These are phyloP conservation scores for Vitis rupestris DNA, from an alignment of 164 flowering plant species.

Conservation along the genomic window DNA sequence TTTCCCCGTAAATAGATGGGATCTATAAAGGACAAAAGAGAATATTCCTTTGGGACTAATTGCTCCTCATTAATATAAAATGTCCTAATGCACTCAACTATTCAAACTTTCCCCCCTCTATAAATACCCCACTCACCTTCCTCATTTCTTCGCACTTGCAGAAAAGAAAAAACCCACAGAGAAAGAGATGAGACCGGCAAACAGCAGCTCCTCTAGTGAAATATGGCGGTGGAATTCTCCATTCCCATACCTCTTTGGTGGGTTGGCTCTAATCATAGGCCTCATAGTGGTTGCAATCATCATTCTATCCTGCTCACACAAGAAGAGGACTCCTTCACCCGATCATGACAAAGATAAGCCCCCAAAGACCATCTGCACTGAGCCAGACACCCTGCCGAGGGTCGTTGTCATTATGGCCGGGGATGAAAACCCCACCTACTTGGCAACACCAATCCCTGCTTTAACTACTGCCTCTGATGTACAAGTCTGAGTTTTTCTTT, in stretches of 20 bases:
- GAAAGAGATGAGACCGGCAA: constrained; percentile 22
- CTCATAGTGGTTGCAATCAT: neutral
- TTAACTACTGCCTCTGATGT: no score
- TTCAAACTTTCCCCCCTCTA: constrained; percentile 1
- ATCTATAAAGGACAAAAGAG: constrained; percentile 4
- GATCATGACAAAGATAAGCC: no score
- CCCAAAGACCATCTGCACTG: no score
- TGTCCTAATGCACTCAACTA: neutral
- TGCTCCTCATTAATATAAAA: neutral
- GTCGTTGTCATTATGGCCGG: no score
- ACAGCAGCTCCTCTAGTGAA: neutral
- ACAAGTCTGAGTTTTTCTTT: no score
- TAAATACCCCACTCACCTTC: constrained; percentile 7
- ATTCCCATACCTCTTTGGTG: constrained; percentile 38
- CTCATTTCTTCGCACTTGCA: constrained; percentile 5
- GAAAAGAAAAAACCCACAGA: constrained; percentile 10
- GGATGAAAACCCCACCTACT: no score
- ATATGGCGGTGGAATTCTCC: constrained; percentile 41
- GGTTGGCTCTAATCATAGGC: constrained; percentile 23
- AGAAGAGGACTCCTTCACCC: no score
- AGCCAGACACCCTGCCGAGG: no score
- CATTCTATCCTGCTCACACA: no score
- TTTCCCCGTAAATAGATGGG: neutral
- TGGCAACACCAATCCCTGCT: no score
- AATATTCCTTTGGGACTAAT: constrained; percentile 9